phyloP scores from a whole-genome alignment of 2,329 filamentous ascomycete species.

The Graphilbum ipis-grandicollis region DNA sequence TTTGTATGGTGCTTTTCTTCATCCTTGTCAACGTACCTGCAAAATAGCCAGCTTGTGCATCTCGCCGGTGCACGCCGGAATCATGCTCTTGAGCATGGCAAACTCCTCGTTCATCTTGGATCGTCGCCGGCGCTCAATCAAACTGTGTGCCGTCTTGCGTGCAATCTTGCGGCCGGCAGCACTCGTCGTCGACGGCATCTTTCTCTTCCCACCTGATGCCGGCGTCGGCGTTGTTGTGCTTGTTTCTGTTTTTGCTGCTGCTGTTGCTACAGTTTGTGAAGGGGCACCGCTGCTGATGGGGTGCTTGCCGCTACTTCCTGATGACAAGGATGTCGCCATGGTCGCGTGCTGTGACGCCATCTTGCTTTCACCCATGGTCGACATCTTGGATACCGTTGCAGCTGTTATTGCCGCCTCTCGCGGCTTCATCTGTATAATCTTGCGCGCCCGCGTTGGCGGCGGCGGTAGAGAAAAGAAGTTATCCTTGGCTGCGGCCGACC shows the following conservation, averaged over 20 bases:
- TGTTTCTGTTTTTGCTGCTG: background rate
- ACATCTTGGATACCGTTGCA: conserved; percentile 8
- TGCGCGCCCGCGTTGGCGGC: conserved; percentile 77
- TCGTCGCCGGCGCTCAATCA: conserved; percentile 76
- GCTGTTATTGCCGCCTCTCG: conserved; percentile 13
- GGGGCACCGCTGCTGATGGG: too few relatives aligned
- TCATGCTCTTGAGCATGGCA: conserved; percentile 81
- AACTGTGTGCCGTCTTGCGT: conserved; percentile 84
- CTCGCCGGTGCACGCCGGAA: conserved; percentile 86
- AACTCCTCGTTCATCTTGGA: conserved; percentile 99
- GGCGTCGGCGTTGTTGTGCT: background rate
- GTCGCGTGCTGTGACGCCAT: too few relatives aligned
- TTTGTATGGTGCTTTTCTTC: too few relatives aligned
- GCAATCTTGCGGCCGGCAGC: conserved; percentile 89
- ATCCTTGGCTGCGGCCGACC: conserved; percentile 36
- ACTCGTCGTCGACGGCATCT: conserved; percentile 57
- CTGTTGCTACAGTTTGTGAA: conserved; percentile 10
- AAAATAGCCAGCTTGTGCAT: conserved; percentile 97
- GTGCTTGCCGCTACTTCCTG: background rate
- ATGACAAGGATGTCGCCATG: too few relatives aligned
- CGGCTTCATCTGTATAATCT: conserved; percentile 97
- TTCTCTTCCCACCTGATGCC: conserved; percentile 42
- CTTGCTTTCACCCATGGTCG: background rate
- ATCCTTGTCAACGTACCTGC: conserved; percentile 42
- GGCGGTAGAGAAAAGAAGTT: conserved; percentile 74